Percentiles rank a stretch among this genome's conserved stretches.
These are phyloP conservation scores for Neurospora sp. DNA, from an alignment of 495 filamentous ascomycete genomes.

Conservation along the genomic window DNA sequence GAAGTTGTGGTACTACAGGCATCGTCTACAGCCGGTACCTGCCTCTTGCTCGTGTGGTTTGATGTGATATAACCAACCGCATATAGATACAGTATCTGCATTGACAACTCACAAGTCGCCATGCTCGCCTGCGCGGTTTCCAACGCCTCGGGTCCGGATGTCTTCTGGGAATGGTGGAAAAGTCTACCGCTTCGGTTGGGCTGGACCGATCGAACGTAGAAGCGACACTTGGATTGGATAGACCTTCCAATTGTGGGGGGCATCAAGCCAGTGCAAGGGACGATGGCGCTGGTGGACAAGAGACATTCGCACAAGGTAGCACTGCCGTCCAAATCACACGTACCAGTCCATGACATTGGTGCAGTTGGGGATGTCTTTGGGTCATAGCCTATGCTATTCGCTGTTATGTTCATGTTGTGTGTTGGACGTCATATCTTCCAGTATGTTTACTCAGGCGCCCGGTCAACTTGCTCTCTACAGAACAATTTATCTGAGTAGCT, in stretches of 20 bases:
- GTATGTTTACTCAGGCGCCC: background rate
- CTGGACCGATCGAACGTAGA: background rate
- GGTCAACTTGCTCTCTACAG: background rate
- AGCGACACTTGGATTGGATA: background rate
- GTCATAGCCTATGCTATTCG: background rate
- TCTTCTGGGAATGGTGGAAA: background rate
- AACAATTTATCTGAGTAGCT: background rate
- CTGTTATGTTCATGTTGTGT: background rate
- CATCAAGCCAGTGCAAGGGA: background rate
- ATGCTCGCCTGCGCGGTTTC: background rate
- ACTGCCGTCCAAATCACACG: background rate
- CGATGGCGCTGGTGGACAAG: background rate
- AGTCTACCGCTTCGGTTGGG: background rate
- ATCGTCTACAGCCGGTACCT: background rate
- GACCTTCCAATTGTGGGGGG: background rate
- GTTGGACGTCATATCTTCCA: background rate
- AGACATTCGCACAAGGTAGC: background rate
- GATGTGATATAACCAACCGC: background rate
- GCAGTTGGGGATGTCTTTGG: background rate
- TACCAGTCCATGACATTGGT: background rate
- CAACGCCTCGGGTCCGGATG: background rate
- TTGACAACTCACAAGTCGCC: background rate
- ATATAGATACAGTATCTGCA: background rate
- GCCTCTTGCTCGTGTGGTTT: background rate
- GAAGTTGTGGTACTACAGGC: background rate